Conservation (phyloP, 2,329 filamentous ascomycete genomes). For the Aspergillus viridinutans region DNA sequence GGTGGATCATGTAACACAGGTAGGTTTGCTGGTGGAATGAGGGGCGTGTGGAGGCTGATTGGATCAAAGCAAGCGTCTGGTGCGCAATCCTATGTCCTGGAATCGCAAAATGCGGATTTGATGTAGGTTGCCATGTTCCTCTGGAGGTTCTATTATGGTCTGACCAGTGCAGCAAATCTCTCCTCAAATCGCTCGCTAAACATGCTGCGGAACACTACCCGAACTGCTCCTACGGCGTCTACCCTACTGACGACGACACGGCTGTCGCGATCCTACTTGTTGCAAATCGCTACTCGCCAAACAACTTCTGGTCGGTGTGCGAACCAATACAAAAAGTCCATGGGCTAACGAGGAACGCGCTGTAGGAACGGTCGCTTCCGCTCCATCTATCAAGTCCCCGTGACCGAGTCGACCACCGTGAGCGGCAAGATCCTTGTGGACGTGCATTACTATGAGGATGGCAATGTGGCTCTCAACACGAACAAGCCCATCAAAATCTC, state of each 20-base stretch:
- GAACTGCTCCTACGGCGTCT: slow-evolving; percentile 74
- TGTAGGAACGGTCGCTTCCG: slow-evolving; percentile 92
- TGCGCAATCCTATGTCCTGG: slow-evolving; percentile 72
- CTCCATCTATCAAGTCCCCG: slow-evolving; percentile 74
- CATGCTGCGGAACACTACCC: slow-evolving; percentile 89
- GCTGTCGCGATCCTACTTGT: slow-evolving; percentile 79
- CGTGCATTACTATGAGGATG: slow-evolving; percentile 99
- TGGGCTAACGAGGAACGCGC: not conserved
- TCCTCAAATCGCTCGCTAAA: slow-evolving; percentile 68
- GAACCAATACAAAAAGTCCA: not conserved
- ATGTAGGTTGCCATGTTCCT: slow-evolving; percentile 56
- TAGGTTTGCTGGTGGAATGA: slow-evolving; percentile 29
- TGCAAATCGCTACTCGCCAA: slow-evolving; percentile 94
- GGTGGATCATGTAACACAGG: slow-evolving; percentile 80
- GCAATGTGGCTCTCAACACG: slow-evolving; percentile 91
- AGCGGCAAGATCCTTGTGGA: slow-evolving; percentile 84
- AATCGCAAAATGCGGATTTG: slow-evolving; percentile 71
- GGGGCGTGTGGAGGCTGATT: not conserved
- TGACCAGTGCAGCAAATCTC: slow-evolving; percentile 63
- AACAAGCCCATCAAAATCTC: slow-evolving; percentile 67
- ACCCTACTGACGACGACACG: slow-evolving; percentile 70
- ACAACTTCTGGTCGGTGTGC: slow-evolving; percentile 79
- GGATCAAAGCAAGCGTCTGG: slow-evolving; percentile 67
- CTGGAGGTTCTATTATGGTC: not conserved
- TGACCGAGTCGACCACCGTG: slow-evolving; percentile 55